Conservation (phyloP, 805 yeast genomes). For the Hanseniaspora lachancei region DNA sequence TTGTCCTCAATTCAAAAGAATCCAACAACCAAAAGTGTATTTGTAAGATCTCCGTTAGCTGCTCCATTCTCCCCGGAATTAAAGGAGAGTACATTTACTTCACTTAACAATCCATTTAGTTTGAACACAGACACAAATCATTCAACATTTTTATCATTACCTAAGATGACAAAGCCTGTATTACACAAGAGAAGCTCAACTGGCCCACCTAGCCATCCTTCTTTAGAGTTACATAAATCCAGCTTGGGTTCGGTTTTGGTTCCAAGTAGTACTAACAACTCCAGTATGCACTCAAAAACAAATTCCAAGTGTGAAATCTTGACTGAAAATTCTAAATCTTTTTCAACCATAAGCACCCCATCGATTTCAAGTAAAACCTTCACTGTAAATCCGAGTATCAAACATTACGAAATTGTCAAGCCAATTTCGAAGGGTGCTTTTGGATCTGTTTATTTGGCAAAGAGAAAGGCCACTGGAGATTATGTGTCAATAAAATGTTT, state of each 20-base stretch:
- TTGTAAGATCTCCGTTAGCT: conserved; percentile 37
- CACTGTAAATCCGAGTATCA: conserved; percentile 47
- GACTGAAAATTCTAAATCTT: background rate
- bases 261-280: background rate
- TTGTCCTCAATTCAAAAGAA: conserved; percentile 51
- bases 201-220: background rate
- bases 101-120: background rate
- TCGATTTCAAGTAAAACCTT: background rate
- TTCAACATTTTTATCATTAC: background rate
- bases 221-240: background rate
- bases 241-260: conserved; percentile 8
- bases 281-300: background rate
- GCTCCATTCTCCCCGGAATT: conserved; percentile 38
- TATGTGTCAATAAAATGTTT: conserved; percentile 88
- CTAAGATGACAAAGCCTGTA: background rate
- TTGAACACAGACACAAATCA: background rate
- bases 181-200: background rate
- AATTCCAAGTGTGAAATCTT: background rate
- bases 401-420: conserved; percentile 78
- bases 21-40: conserved; percentile 21
- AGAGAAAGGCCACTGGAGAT: conserved; percentile 77
- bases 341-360: background rate
- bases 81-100: conserved; percentile 31
- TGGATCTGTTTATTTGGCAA: conserved; percentile 84
- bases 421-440: conserved; percentile 96